Evolutionary conservation across 305 asterid genomes (phyloP), one percentile per base, ranked within the genome.

Genomic region (Rubia peregrina): DNA sequence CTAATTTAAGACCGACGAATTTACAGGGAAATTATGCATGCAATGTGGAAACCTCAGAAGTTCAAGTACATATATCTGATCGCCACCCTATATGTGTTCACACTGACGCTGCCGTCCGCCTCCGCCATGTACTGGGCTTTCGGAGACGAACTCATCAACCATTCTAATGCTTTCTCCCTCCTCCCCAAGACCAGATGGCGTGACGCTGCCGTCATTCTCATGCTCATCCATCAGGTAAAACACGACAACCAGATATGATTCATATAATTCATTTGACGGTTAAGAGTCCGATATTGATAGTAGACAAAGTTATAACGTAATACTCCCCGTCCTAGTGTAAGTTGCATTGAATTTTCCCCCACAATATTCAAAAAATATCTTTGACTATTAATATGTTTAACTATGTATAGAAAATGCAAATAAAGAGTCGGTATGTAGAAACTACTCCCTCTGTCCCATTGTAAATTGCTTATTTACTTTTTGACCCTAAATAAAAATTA

Each of bases 1-100:
- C 36, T 33, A 33, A 33, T 33, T 33, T 33, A 33, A 33, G 36
- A 51, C 6, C 21, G 26, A 3, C 13, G 41, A 30, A 57, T 12
- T 49, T n/a, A 61, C 72, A 89, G 96, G 82, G 96, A 89, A 77
- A 89, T 89, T 30, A 88, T 90, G 97, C 95, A 88, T 71, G 97
- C 97, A 4, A 90, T 90, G 97, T 90, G 95, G 97, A 90, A 90
- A 22, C 97, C 97, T 0, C 95, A 84, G 14, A 90, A 88, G 76
- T 90, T 90, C 86, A 90, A 90, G 83, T 87, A 84, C 88, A 88
- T 90, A n/a, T 90, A 90, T 83, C 79, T 90, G 73, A 16, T 79
- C 2, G 95, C 97, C 21, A 90, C 97, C 21, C 76, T 90, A 9
- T 90, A 90, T 33, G 97, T 90, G 40, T 90, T 87, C 84, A 88